Percentiles rank a stretch among this genome's conserved stretches.
These are phyloP conservation scores for Oryza nivara DNA, from an alignment of 176 grass and related monocot species.

Conservation along the genomic window DNA sequence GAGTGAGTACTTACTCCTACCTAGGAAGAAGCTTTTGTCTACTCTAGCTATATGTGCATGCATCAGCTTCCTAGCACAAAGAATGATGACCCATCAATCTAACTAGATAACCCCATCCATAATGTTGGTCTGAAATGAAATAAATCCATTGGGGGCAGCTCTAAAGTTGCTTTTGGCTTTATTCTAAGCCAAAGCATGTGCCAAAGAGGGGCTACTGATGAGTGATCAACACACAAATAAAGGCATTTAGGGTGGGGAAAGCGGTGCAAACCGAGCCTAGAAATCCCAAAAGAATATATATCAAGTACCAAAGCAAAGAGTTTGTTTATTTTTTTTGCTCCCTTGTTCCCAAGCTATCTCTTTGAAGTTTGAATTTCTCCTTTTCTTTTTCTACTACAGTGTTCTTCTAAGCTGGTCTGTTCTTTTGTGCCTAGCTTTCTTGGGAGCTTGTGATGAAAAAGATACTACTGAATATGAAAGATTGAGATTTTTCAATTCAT, in stretches of 20 bases:
- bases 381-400: background rate
- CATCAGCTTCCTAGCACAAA: background rate
- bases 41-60: background rate
- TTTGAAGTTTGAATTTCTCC: slow-evolving; percentile 35
- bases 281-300: slow-evolving; percentile 37
- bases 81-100: background rate
- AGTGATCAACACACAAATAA: slow-evolving; percentile 36
- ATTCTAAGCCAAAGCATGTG: slow-evolving; percentile 45
- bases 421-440: slow-evolving; percentile 21
- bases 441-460: background rate
- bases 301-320: slow-evolving; percentile 55
- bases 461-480: background rate
- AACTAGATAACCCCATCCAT: slow-evolving; percentile 2
- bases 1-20: background rate
- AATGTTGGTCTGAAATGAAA: slow-evolving; percentile 6
- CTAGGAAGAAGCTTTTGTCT: background rate
- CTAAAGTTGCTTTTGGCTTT: slow-evolving; percentile 46
- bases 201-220: slow-evolving; percentile 12
- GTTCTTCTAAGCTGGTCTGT: slow-evolving; percentile 12
- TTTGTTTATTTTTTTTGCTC: background rate
- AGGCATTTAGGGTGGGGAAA: slow-evolving; percentile 39
- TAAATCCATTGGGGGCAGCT: background rate
- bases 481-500: background rate
- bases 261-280: slow-evolving; percentile 19
- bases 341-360: slow-evolving; percentile 48